A percentile compares a stretch with the other conserved stretches of the same genome.
Evolutionary conservation across 768 basidiomycete species (phyloP).

Genomic region (Serpula lacrymans): DNA sequence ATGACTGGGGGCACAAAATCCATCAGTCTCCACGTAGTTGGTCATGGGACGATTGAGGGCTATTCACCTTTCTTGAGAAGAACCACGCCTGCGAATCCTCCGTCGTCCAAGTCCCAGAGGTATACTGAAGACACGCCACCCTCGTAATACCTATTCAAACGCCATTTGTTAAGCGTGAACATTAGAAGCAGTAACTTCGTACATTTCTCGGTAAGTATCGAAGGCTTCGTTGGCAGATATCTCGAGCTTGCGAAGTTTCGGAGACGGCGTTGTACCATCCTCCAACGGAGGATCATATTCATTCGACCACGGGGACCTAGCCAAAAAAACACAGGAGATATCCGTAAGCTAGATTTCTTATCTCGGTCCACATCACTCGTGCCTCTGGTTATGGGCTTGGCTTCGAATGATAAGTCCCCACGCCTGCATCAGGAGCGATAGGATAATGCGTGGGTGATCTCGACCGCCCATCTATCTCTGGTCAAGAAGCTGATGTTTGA

Average conservation of each 20-base stretch:
- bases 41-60: conserved; percentile 11
- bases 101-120: conserved; percentile 97
- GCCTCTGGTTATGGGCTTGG: too few species aligned
- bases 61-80: conserved; percentile 92
- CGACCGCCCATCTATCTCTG: neutral
- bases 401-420: too few species aligned
- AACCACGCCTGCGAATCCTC: conserved; percentile 95
- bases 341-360: too few species aligned
- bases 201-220: conserved; percentile 96
- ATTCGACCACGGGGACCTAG: conserved; percentile 98
- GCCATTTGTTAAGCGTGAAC: conserved; percentile 1
- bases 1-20: conserved; percentile 43
- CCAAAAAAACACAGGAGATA: too few species aligned
- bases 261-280: conserved; percentile 82
- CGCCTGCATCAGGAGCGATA: neutral
- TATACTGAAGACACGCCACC: conserved; percentile 98
- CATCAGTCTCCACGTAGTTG: neutral
- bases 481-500: conserved; percentile 9
- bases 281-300: conserved; percentile 89
- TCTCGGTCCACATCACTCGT: too few species aligned
- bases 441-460: neutral
- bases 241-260: conserved; percentile 87
- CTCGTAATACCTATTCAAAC: conserved; percentile 78
- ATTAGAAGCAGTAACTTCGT: conserved; percentile 18
- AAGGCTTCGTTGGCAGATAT: conserved; percentile 94